These are phyloP conservation scores for Coemansia sp. DNA, from an alignment of 192 early-diverging fungal genomes.

Conservation along the genomic window DNA sequence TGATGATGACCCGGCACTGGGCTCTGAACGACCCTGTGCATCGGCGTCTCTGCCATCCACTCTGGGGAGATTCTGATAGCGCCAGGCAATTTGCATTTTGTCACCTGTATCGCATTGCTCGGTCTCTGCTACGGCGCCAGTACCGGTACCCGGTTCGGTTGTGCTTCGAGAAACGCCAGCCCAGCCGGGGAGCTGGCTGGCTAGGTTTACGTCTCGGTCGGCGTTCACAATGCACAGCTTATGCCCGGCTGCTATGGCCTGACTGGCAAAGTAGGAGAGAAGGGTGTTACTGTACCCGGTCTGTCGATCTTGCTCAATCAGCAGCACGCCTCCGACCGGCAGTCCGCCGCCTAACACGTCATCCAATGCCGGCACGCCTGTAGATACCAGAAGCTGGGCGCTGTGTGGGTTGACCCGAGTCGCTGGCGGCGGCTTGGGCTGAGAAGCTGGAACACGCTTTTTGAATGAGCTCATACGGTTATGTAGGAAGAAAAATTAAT, in stretches of 20 bases:
- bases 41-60: conserved; percentile 17
- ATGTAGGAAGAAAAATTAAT: background rate
- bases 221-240: conserved; percentile 67
- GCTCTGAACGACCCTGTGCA: background rate
- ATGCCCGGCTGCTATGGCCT: conserved; percentile 79
- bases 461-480: conserved; percentile 50
- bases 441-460: conserved; percentile 61
- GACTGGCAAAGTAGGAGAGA: conserved; percentile 82
- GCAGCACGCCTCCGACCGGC: conserved; percentile 75
- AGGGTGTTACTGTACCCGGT: conserved; percentile 82
- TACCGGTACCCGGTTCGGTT: background rate
- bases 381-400: conserved; percentile 76
- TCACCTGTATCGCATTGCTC: conserved; percentile 48
- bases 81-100: conserved; percentile 90
- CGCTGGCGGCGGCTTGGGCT: conserved; percentile 67
- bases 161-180: conserved; percentile 17
- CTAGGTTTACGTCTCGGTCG: conserved; percentile 67
- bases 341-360: conserved; percentile 87
- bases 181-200: conserved; percentile 58
- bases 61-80: conserved; percentile 82
- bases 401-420: conserved; percentile 79
- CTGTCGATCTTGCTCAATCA: conserved; percentile 79
- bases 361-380: conserved; percentile 84
- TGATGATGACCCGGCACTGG: too few relatives aligned
- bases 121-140: conserved; percentile 9